These are phyloP conservation scores for Pseudocercospora fijiensis DNA, from an alignment of 2,329 filamentous ascomycete species.

Conservation along the genomic window DNA sequence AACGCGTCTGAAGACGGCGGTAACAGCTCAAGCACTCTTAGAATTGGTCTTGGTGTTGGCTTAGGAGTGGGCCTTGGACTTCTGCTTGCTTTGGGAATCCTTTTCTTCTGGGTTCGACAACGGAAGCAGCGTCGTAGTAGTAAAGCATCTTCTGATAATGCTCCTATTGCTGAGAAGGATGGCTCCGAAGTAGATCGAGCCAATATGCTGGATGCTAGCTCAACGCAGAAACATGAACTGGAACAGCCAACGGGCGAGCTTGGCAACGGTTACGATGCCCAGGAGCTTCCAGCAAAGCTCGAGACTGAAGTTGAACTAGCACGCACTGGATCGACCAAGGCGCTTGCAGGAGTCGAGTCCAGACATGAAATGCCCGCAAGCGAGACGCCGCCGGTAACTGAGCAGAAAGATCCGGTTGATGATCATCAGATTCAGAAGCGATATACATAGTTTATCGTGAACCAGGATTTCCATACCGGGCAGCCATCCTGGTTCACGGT, in stretches of 20 bases:
- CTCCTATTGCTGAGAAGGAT: background rate
- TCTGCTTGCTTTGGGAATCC: background rate
- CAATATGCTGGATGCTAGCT: constrained; percentile 3
- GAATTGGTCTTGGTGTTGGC: background rate
- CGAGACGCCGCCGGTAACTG: background rate
- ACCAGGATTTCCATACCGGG: no score
- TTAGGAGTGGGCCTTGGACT: constrained; percentile 1
- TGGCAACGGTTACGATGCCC: constrained; percentile 1
- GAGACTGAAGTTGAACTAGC: background rate
- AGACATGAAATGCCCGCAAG: constrained; percentile 3
- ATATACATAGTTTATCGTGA: no score
- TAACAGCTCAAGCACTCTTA: background rate
- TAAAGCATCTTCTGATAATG: background rate
- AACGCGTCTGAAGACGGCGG: background rate
- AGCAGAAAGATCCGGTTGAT: background rate
- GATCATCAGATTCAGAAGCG: background rate
- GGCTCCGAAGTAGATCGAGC: constrained; percentile 1
- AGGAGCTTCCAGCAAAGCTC: constrained; percentile 6
- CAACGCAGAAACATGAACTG: constrained; percentile 1
- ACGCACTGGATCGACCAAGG: background rate
- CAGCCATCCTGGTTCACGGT: background rate
- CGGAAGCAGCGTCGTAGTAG: background rate
- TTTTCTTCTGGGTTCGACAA: background rate
- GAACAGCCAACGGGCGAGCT: background rate
- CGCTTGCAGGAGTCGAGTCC: background rate